Evolutionary conservation across 129 eudicot species (phyloP), one percentile per base, ranked within the genome.

Genomic region (Pulicaria dysenterica): DNA sequence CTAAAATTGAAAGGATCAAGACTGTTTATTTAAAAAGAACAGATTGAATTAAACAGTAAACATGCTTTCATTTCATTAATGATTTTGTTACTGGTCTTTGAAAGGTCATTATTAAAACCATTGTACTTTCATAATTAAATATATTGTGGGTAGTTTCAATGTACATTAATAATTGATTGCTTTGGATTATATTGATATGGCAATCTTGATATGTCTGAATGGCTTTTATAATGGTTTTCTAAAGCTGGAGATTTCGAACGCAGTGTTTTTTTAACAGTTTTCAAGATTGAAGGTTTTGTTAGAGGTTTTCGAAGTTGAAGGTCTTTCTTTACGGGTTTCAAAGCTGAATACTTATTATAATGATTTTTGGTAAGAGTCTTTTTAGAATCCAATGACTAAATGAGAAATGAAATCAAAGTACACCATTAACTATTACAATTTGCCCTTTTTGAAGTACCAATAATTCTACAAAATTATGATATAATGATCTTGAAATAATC

Each of bases 151-250:
- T 61, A 61, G 40, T 61, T 39, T 61, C 45, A 39, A n/a, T 14
- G 67, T 61, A 61, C 67, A 38, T 38, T 14, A 19, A 61, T 38
- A 58, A 13, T 3, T 36, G 19, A 61, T 61, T 61, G 38, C 14
- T 61, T 61, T 61, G 67, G 34, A 47, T 40, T 38, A 47, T 61
- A 61, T 39, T 61, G 48, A 61, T 39, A 47, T 38, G 47, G 67
- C 67, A 61, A 38, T 42, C 15, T 14, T 64, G 69, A 43, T 38
- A 43, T 42, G 53, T 44, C 53, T 64, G 53, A 17, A 64, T 16
- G 40, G 53, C 17, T 64, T 64, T 64, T 43, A 64, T 7, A 64
- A 42, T 64, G 17, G 40, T 46, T 65, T 65, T 61, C 67, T 65
- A 46, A 46, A 34, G 47, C 34, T 58, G 41, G 16, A 12, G 58